Evolutionary conservation across 148 eudicot genomes (phyloP), one percentile per base, ranked within the genome.

Genomic region (Rheum nobile): DNA sequence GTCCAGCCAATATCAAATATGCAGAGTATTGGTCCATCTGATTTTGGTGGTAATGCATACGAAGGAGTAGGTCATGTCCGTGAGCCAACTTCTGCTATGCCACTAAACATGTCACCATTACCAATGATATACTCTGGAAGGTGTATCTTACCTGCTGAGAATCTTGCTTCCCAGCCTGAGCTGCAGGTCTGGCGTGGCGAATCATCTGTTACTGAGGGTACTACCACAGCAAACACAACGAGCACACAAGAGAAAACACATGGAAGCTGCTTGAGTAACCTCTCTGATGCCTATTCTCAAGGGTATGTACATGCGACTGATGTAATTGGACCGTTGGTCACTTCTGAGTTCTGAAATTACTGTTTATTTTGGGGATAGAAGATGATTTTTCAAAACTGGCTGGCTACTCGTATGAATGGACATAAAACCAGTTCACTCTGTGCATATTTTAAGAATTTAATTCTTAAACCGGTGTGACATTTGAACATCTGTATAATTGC

Each of bases 211-310:
- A 74, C 76, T 71, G 91, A 87, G 43, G 76, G 82, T 77, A 76
- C 86, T 78, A 71, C 79, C 61, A 74, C 85, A 42, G 77, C 75
- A 70, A 81, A 81, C 77, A 76, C 76, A 80, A 37, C 72, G 48
- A 73, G 74, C 74, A 83, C 70, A 32, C 77, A 21, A 38, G 91
- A 80, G 29, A 74, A 79, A 81, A 72, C 80, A 74, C n/a, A 17
- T 75, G 90, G 82, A 52, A 80, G 75, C 72, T 85, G 79, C 47
- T 82, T 84, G 78, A 79, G 75, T 74, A 85, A 84, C 71, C 71
- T 85, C 76, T 95, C 97, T 59, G 77, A 73, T 79, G 80, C 81
- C 16, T 91, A 87, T 74, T 91, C 97, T 71, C 96, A 90, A 79
- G 84, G 93, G 99, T 95, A 78, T 84, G 93, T 65, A 44, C 72